phyloP scores from a whole-genome alignment of 768 basidiomycete species.

The Hygrophorus russula region DNA sequence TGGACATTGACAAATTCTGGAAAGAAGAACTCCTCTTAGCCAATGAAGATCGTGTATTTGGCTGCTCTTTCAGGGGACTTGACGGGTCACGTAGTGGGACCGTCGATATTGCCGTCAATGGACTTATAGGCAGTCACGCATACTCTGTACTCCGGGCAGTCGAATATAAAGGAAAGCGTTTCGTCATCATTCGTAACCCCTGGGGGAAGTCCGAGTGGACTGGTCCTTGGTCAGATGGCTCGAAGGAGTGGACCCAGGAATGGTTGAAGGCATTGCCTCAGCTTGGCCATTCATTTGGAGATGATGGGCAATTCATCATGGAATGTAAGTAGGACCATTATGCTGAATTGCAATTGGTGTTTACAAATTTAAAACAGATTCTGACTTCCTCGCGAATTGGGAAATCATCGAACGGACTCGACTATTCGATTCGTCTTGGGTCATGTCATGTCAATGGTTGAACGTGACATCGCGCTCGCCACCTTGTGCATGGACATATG shows the following conservation, averaged over 20 bases:
- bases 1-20: constrained; percentile 40
- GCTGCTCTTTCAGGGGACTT: constrained; percentile 29
- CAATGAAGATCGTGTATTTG: constrained; percentile 38
- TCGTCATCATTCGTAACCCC: constrained; percentile 41
- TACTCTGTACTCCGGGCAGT: constrained; percentile 40
- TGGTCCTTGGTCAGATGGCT: constrained; percentile 44
- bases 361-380: constrained; percentile 19
- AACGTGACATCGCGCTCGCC: constrained; percentile 22
- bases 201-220: constrained; percentile 42
- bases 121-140: constrained; percentile 30
- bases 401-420: constrained; percentile 35
- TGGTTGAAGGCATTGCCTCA: constrained; percentile 32
- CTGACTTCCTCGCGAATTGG: constrained; percentile 36
- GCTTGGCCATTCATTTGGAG: constrained; percentile 36
- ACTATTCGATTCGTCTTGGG: constrained; percentile 39
- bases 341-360: neutral
- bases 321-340: constrained; percentile 24
- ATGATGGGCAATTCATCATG: constrained; percentile 47
- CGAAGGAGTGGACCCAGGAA: constrained; percentile 44
- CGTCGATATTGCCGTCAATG: constrained; percentile 19
- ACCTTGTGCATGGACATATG: constrained; percentile 29
- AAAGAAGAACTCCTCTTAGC: constrained; percentile 33
- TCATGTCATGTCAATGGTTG: constrained; percentile 41
- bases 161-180: constrained; percentile 37
- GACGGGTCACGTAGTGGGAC: constrained; percentile 18